These are phyloP conservation scores for Takashimella koratensis DNA, from an alignment of 1,284 basidiomycete genomes.

Conservation along the genomic window DNA sequence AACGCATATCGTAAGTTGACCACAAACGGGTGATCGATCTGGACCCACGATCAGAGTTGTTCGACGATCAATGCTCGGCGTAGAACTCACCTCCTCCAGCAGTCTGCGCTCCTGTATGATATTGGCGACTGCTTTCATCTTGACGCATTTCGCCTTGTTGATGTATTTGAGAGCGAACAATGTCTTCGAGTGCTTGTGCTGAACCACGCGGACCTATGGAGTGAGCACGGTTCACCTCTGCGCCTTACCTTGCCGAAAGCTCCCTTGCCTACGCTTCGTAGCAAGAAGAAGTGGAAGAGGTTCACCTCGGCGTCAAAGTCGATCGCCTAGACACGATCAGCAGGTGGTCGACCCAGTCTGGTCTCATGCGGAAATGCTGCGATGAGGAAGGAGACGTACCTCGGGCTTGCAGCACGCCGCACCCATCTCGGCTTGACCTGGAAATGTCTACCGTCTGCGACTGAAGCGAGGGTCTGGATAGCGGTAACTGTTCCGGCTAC, in stretches of 20 bases:
- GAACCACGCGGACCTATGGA: slow-evolving; percentile 86
- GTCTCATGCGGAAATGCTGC: slow-evolving; percentile 2
- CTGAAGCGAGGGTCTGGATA: no score
- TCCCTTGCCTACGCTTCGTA: slow-evolving; percentile 93
- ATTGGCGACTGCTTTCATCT: slow-evolving; percentile 96
- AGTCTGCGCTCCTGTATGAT: slow-evolving; percentile 91
- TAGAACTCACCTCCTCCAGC: slow-evolving; percentile 72
- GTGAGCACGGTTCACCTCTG: not conserved
- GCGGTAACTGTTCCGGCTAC: no score
- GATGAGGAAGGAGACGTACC: slow-evolving; percentile 32
- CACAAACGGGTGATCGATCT: slow-evolving; percentile 93
- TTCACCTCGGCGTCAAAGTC: slow-evolving; percentile 98
- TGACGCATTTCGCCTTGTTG: slow-evolving; percentile 95
- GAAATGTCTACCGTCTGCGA: no score
- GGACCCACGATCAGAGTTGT: not conserved
- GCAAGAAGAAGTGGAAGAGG: slow-evolving; percentile 92
- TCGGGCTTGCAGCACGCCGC: slow-evolving; percentile 56
- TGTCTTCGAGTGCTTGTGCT: slow-evolving; percentile 94
- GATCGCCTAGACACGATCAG: slow-evolving; percentile 76
- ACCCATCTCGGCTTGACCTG: slow-evolving; percentile 44
- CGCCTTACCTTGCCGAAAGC: slow-evolving; percentile 90
- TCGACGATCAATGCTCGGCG: not conserved
- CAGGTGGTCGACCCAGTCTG: no score
- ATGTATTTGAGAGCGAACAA: slow-evolving; percentile 98
- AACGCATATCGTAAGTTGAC: slow-evolving; percentile 95